Conservation (phyloP, 1,284 basidiomycete species). For the Prillingera fragicola region DNA sequence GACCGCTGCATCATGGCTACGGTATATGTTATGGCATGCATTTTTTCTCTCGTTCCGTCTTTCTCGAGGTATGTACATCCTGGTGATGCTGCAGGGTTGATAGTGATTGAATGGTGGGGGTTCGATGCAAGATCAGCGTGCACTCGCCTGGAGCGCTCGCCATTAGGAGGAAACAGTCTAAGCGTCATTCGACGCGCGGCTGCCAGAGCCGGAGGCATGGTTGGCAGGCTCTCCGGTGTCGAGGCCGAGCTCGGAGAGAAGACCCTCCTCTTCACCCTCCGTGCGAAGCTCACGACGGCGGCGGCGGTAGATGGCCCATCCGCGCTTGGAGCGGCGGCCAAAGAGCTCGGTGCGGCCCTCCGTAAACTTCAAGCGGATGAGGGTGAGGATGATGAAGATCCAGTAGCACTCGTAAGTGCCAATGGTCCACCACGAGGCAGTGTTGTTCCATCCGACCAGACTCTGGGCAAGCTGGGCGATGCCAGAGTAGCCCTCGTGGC, state of each 20-base stretch:
- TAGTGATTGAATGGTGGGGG: no score
- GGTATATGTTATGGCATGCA: no score
- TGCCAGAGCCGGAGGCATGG: no score
- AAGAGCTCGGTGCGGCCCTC: conserved; percentile 45
- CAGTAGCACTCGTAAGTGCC: conserved; percentile 65
- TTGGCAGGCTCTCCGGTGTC: no score
- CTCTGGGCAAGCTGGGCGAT: conserved; percentile 24
- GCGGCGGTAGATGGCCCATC: conserved; percentile 19
- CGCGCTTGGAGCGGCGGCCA: conserved; percentile 24
- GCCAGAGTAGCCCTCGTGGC: conserved; percentile 50
- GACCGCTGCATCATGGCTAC: no score
- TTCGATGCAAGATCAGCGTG: no score
- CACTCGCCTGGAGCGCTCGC: no score
- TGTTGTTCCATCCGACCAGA: conserved; percentile 43
- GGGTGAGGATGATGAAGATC: conserved; percentile 58
- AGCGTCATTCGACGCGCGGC: no score
- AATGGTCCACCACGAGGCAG: conserved; percentile 55
- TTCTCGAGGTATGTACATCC: no score
- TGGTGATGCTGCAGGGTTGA: no score
- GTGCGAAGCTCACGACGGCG: conserved; percentile 13
- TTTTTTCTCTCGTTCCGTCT: no score
- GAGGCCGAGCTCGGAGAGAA: conserved; percentile 4
- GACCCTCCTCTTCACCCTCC: conserved; percentile 23
- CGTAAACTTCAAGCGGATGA: conserved; percentile 61
- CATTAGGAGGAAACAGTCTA: no score